Evolutionary conservation across 2,329 filamentous ascomycete genomes (phyloP), one percentile per base, ranked within the genome.

Genomic region (Arachnopeziza araneosa): DNA sequence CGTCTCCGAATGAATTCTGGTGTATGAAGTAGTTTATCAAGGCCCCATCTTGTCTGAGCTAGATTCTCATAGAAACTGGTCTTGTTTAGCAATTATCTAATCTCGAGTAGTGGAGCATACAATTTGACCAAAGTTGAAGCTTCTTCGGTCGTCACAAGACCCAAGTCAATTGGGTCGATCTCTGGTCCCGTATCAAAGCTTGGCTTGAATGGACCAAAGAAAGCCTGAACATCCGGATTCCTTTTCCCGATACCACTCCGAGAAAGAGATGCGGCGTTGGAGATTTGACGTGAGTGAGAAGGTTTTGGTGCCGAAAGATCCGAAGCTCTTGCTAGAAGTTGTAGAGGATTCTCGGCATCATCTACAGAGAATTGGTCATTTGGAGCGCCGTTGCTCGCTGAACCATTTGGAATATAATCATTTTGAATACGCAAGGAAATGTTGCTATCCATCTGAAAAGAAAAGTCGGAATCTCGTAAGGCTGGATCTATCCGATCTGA

Each of bases 341-440:
- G 88, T 5, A 91, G 75, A 0, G 88, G 88, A 62, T 91, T 91
- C 68, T 91, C 88, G 2, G 88, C 88, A 70, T 90, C 88, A 66
- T 91, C 87, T 24, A 89, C 76, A 14, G 84, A 80, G 32, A 88
- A 78, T 54, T 76, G 80, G 57, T 85, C 83, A 48, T 80, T 77
- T 19, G 70, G 26, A 19, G 36, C 10, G 17, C 3, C 17, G 36
- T 5, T 30, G 26, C 26, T 30, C 26, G 26, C 26, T 32, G 70
- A 70, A n/a, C 21, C 44, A 9, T 49, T 53, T 32, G 57, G 50
- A n/a, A 52, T 6, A 22, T 6, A 52, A 8, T 14, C 21, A 17
- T 52, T 52, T 52, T n/a, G 50, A 9, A 12, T 22, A 4, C 21
- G 50, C 50, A 52, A 5, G n/a, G 50, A 52, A 6, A 52, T 12